Base-by-base conservation (phyloP, 2,329 filamentous ascomycete species). In the Saccharata proteae region DNA sequence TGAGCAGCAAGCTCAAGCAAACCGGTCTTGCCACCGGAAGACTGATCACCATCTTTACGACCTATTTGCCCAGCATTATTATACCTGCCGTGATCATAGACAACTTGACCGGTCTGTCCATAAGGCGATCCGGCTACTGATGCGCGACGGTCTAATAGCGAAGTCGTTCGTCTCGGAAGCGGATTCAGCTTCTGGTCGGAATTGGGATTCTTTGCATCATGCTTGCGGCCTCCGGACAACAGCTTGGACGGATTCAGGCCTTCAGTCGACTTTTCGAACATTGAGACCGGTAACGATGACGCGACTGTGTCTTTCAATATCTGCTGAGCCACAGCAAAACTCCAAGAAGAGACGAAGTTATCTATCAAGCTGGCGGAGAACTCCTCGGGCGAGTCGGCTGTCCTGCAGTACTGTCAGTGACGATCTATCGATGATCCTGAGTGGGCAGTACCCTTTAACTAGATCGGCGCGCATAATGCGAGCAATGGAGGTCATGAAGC, bases 401-500 rank as follows among this genome's bases (percentile, higher is more conserved):
- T 50, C 31, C 55, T 58, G 26, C 14, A 29, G 6, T 32, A 8
- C 18, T 27, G 39, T 55, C 32, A 54, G 42, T 29, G 9, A 13
- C 6, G 26, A 29, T 25, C 3, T 6, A 12, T 2, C 9, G 9
- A 22, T 5, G 4, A 10, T 4, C 4, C n/a, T 12, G 12, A 4
- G 63, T 52, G 10, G 57, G 51, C 33, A 15, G 12, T 8, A 62
- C 20, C 78, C 74, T n/a, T 69, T 64, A 27, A 74, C 58, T 3
- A 96, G 62, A 47, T 96, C 90, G 33, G 74, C 69, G 31, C 85
- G 73, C 59, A 96, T 75, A 14, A 85, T 74, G 32, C 81, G 74
- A 3, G 83, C 80, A 21, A 83, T 77, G 22, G 78, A 72, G 1
- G 82, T 79, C 21, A 96, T 79, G 44, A 94, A 96, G 39, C 82